Conservation (phyloP, 768 basidiomycete genomes). For the Kwoniella pini region DNA sequence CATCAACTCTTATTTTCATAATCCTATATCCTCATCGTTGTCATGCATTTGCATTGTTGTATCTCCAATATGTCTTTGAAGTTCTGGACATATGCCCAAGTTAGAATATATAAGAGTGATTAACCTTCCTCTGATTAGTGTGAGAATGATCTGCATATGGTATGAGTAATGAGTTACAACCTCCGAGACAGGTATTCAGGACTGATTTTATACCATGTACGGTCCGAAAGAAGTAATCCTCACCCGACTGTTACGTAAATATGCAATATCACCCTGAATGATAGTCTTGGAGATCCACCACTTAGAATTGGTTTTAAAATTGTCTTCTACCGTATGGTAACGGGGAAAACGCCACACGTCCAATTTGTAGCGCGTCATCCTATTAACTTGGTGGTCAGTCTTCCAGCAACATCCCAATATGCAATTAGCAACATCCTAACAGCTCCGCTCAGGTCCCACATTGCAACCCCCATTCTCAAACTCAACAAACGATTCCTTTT, state of each 20-base stretch:
- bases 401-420: too few relatives aligned
- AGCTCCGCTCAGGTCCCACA: slow-evolving; percentile 10
- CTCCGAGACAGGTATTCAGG: too few relatives aligned
- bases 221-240: too few relatives aligned
- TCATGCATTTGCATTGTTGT: slow-evolving; percentile 5
- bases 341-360: neutral
- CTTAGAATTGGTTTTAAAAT: neutral
- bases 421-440: too few relatives aligned
- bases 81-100: too few relatives aligned
- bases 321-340: neutral
- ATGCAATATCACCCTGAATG: neutral
- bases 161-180: too few relatives aligned
- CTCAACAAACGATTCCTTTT: neutral
- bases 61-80: too few relatives aligned
- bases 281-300: neutral
- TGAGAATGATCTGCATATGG: too few relatives aligned
- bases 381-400: too few relatives aligned
- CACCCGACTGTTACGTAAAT: slow-evolving; percentile 11
- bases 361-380: slow-evolving; percentile 12
- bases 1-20: neutral
- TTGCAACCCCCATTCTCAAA: slow-evolving; percentile 2
- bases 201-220: too few relatives aligned
- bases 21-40: neutral
- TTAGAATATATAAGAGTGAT: too few relatives aligned
- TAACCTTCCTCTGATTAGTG: too few relatives aligned